A percentile compares a stretch with the other conserved stretches of the same genome.
These are phyloP conservation scores for Thelonectria blattea DNA, from an alignment of 2,329 filamentous ascomycete species.

Conservation along the genomic window DNA sequence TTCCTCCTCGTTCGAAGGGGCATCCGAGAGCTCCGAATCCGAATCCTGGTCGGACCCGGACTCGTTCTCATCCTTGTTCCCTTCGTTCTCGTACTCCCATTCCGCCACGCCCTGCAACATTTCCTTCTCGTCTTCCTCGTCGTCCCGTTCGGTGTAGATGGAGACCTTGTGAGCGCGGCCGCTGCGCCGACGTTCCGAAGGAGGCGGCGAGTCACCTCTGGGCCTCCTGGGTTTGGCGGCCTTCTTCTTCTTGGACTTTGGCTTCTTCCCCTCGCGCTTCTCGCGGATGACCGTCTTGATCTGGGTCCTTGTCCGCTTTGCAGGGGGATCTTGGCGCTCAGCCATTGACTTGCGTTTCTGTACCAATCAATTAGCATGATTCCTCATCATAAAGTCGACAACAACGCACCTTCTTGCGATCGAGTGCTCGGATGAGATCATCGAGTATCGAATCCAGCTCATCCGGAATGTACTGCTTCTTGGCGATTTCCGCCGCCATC, in stretches of 20 bases:
- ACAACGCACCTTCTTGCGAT: slow-evolving; percentile 71
- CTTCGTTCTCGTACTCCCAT: slow-evolving; percentile 57
- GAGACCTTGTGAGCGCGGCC: slow-evolving; percentile 56
- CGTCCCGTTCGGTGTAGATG: slow-evolving; percentile 62
- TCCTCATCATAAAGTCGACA: slow-evolving; percentile 15
- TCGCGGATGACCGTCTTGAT: slow-evolving; percentile 46
- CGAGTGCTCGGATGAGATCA: slow-evolving; percentile 65
- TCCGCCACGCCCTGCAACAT: slow-evolving; percentile 66
- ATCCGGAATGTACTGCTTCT: slow-evolving; percentile 83
- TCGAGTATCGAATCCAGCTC: slow-evolving; percentile 79
- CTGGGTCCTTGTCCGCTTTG: slow-evolving; percentile 47
- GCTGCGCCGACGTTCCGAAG: slow-evolving; percentile 61
- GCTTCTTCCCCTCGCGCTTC: slow-evolving; percentile 46
- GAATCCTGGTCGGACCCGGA: slow-evolving; percentile 21
- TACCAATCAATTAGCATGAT: slow-evolving; percentile 32
- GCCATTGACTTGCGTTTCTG: slow-evolving; percentile 65
- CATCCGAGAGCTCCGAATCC: slow-evolving; percentile 34
- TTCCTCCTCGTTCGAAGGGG: slow-evolving; percentile 24
- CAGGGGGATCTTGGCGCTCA: slow-evolving; percentile 54
- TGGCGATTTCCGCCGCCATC: slow-evolving; percentile 82
- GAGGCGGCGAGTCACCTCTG: slow-evolving; percentile 42
- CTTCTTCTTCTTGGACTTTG: slow-evolving; percentile 43
- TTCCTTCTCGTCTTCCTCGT: slow-evolving; percentile 64
- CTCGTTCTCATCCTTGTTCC: slow-evolving; percentile 23
- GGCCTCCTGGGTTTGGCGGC: slow-evolving; percentile 43